These are phyloP conservation scores for Chalaropsis ovoidea DNA, from an alignment of 2,329 filamentous ascomycete species.

Conservation along the genomic window DNA sequence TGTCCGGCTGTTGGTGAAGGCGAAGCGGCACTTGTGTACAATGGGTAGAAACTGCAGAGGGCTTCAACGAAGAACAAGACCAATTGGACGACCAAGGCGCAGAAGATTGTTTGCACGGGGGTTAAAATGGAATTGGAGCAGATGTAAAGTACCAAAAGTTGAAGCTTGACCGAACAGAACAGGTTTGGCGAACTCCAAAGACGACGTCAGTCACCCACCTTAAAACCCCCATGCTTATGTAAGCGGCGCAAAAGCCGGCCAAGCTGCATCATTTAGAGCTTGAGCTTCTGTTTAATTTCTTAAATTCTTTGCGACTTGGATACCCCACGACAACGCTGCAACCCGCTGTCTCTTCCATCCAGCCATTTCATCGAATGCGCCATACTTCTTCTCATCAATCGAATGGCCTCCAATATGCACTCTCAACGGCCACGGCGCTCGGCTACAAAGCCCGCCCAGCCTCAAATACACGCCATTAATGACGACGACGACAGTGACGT, in stretches of 20 bases:
- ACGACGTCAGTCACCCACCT: no score
- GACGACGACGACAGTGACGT: slow-evolving; percentile 30
- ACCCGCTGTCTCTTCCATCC: not conserved
- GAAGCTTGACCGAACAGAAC: not conserved
- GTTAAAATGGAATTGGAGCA: no score
- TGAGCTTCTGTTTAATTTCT: not conserved
- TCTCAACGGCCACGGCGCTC: slow-evolving; percentile 18
- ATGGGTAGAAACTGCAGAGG: not conserved
- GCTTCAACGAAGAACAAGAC: not conserved
- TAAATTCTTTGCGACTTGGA: not conserved
- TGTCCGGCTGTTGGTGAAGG: not conserved
- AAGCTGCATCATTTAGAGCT: not conserved
- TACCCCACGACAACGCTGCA: not conserved
- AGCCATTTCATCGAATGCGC: not conserved
- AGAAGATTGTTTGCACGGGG: no score
- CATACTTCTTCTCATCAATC: not conserved
- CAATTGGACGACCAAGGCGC: no score
- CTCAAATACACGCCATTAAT: not conserved
- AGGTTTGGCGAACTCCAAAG: not conserved
- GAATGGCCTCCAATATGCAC: not conserved
- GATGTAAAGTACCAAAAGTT: not conserved
- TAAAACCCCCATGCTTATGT: not conserved
- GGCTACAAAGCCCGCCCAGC: not conserved
- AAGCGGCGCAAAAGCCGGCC: not conserved
- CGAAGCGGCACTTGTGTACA: not conserved